Conservation (phyloP, 2,329 filamentous ascomycete genomes). For the Colletotrichum higginsianum region DNA sequence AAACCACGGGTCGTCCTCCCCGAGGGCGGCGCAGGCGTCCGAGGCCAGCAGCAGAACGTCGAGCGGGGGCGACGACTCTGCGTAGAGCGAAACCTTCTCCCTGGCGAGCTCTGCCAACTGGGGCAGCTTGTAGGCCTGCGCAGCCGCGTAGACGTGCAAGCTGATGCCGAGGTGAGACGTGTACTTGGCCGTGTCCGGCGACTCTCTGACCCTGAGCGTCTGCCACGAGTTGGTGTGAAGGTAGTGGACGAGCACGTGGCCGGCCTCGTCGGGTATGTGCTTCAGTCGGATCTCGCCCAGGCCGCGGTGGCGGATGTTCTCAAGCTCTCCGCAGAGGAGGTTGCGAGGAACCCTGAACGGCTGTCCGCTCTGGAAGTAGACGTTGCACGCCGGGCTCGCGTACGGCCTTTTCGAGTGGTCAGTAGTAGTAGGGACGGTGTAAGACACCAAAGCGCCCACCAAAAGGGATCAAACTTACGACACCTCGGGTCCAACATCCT, state of each 20-base stretch:
- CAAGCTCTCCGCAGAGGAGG: neutral
- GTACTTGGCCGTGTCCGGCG: neutral
- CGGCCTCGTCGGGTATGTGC: conserved; percentile 9
- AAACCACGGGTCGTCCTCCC: conserved; percentile 8
- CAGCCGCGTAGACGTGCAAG: conserved; percentile 1
- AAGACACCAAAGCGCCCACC: neutral
- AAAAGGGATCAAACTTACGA: conserved; percentile 4
- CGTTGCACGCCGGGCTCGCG: neutral
- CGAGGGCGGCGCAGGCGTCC: neutral
- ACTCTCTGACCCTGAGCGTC: neutral
- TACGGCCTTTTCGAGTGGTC: conserved; percentile 17
- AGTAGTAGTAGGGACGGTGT: neutral
- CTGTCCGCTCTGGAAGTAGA: conserved; percentile 10
- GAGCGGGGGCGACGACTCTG: neutral
- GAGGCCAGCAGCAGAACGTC: neutral
- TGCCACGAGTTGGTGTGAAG: conserved; percentile 13
- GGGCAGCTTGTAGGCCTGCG: neutral
- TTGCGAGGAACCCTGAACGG: conserved; percentile 5
- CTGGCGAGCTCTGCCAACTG: conserved; percentile 14
- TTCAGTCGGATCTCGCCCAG: neutral
- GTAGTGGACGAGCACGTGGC: conserved; percentile 21
- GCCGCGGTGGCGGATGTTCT: neutral
- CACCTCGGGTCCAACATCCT: neutral
- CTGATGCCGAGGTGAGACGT: neutral
- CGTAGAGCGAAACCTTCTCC: neutral